Conservation (phyloP, 108 stramenopile species). For the Aurantiochytrium sp. region DNA sequence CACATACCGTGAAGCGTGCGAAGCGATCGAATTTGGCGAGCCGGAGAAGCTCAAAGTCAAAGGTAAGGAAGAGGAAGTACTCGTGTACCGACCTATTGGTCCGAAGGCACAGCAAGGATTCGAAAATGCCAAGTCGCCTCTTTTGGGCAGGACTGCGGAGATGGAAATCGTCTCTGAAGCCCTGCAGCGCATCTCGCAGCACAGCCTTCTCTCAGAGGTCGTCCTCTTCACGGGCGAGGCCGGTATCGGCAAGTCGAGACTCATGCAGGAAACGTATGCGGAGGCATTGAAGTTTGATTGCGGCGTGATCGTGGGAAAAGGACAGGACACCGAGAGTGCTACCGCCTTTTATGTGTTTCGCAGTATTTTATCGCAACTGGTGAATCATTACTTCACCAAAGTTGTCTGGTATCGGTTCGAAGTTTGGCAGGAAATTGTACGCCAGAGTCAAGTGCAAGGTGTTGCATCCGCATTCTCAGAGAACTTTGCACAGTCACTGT, state of each 20-base stretch:
- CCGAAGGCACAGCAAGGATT: not conserved
- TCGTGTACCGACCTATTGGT: not conserved
- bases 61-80: conserved; percentile 1
- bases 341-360: not conserved
- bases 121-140: not conserved
- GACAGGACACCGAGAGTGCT: not conserved
- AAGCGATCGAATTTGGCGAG: not conserved
- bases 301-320: not conserved
- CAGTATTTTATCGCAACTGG: not conserved
- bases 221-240: not conserved
- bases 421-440: not conserved
- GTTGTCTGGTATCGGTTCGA: not conserved
- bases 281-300: not conserved
- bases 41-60: not conserved
- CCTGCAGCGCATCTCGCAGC: not conserved
- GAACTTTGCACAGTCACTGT: not conserved
- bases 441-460: not conserved
- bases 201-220: not conserved
- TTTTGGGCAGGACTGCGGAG: not conserved
- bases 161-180: not conserved
- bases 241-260: conserved; percentile 13
- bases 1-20: not conserved
- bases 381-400: not conserved
- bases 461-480: not conserved
- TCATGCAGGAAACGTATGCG: not conserved